phyloP scores from a whole-genome alignment of 2,329 filamentous ascomycete genomes.

The Fusarium sacchari region DNA sequence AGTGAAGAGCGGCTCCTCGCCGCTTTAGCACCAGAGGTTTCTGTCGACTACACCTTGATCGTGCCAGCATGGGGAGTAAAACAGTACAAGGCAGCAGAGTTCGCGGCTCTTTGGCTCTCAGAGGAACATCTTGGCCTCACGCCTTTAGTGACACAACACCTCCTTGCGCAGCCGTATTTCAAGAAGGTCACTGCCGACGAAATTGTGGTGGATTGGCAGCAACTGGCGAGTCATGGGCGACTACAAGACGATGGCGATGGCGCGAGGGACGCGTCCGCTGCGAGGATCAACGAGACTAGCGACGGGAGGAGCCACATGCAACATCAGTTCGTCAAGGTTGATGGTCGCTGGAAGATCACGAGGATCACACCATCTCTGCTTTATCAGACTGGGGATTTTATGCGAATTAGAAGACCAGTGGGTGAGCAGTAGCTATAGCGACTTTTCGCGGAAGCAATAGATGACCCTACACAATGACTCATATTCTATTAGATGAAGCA shows the following conservation, averaged over 20 bases:
- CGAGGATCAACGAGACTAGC: background rate
- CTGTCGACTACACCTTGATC: background rate
- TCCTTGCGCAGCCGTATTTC: background rate
- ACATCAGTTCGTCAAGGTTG: background rate
- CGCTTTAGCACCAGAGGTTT: background rate
- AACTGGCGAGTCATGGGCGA: background rate
- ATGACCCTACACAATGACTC: rapidly evolving
- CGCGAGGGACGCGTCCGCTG: background rate
- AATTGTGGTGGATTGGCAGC: background rate
- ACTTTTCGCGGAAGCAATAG: rapidly evolving
- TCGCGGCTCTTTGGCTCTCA: background rate
- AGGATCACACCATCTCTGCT: background rate
- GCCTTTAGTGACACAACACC: background rate
- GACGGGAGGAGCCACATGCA: background rate
- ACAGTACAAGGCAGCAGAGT: background rate
- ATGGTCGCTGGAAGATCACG: background rate
- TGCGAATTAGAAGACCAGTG: background rate
- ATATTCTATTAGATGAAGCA: background rate
- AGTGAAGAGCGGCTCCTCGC: background rate
- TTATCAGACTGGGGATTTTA: background rate
- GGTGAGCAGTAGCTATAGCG: background rate
- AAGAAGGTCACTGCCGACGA: background rate
- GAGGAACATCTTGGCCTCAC: background rate
- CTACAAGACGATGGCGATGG: rapidly evolving
- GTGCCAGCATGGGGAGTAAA: background rate